These are phyloP conservation scores for Fistulinella cinereoalba DNA, from an alignment of 1,284 basidiomycete genomes.

Conservation along the genomic window DNA sequence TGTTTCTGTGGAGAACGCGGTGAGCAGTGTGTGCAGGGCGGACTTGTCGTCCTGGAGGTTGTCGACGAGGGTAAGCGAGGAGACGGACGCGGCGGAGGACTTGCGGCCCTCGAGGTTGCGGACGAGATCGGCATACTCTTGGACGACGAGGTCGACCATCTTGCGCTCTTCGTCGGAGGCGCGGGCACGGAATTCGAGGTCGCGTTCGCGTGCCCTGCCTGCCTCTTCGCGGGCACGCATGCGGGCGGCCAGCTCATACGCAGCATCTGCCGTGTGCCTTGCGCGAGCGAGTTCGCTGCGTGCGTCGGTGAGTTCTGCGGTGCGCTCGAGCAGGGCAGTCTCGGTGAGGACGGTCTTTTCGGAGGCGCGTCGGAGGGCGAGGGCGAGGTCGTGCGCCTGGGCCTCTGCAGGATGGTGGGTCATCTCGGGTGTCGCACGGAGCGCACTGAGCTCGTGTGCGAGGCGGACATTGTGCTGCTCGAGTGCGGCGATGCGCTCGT, in stretches of 20 bases:
- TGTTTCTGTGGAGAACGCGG: constrained; percentile 49
- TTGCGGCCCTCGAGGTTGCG: constrained; percentile 52
- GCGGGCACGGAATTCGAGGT: constrained; percentile 39
- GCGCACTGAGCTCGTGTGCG: constrained; percentile 47
- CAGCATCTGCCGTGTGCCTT: constrained; percentile 44
- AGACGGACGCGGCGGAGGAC: constrained; percentile 20
- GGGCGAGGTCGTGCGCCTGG: constrained; percentile 59
- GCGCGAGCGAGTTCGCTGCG: constrained; percentile 44
- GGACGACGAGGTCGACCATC: constrained; percentile 61
- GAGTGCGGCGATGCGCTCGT: constrained; percentile 46
- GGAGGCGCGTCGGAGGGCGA: constrained; percentile 64
- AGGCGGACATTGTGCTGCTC: constrained; percentile 58
- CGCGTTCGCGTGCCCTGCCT: constrained; percentile 44
- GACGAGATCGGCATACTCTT: constrained; percentile 70
- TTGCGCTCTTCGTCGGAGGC: constrained; percentile 52
- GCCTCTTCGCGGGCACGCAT: constrained; percentile 54
- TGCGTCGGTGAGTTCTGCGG: constrained; percentile 43
- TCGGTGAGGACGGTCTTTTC: constrained; percentile 64
- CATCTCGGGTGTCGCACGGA: constrained; percentile 52
- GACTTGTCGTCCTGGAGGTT: constrained; percentile 48
- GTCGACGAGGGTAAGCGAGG: constrained; percentile 36
- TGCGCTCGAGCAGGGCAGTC: constrained; percentile 48
- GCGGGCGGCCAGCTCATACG: constrained; percentile 50
- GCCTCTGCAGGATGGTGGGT: constrained; percentile 43
- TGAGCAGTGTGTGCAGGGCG: constrained; percentile 47